Conservation (phyloP, 2,329 filamentous ascomycete genomes). For the Sclerotinia spermophila region DNA sequence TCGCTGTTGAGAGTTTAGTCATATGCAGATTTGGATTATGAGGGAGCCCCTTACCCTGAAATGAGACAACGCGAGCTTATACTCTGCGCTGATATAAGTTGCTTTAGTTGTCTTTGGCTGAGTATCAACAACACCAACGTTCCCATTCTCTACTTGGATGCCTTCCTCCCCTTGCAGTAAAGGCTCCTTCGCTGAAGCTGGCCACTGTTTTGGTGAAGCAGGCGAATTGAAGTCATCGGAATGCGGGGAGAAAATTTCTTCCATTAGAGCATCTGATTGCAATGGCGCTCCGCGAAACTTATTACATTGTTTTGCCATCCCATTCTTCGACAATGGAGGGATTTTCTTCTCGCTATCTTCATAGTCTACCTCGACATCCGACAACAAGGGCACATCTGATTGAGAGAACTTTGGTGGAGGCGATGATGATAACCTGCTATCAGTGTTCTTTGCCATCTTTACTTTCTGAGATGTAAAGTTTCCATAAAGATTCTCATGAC, state of each 20-base stretch:
- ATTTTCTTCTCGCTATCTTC: background rate
- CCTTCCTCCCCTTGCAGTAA: constrained; percentile 1
- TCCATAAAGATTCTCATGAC: background rate
- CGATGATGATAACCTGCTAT: background rate
- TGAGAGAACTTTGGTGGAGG: background rate
- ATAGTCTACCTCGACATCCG: background rate
- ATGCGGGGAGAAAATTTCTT: background rate
- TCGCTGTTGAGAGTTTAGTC: constrained; percentile 20
- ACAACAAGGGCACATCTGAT: constrained; percentile 1
- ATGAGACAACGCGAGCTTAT: constrained; percentile 9
- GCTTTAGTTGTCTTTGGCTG: background rate
- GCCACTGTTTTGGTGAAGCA: background rate
- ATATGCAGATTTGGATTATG: background rate
- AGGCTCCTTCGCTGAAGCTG: constrained; percentile 9
- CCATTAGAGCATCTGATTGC: constrained; percentile 6
- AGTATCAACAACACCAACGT: background rate
- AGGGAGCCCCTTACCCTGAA: background rate
- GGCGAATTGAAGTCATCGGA: background rate
- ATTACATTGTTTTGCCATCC: background rate
- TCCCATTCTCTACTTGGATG: background rate
- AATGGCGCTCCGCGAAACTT: background rate
- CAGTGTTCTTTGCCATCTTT: constrained; percentile 4
- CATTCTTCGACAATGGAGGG: background rate
- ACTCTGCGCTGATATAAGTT: constrained; percentile 5
- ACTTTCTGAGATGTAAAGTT: background rate